phyloP scores from a whole-genome alignment of 2,329 filamentous ascomycete species.

The Pestalotiopsis sp. region DNA sequence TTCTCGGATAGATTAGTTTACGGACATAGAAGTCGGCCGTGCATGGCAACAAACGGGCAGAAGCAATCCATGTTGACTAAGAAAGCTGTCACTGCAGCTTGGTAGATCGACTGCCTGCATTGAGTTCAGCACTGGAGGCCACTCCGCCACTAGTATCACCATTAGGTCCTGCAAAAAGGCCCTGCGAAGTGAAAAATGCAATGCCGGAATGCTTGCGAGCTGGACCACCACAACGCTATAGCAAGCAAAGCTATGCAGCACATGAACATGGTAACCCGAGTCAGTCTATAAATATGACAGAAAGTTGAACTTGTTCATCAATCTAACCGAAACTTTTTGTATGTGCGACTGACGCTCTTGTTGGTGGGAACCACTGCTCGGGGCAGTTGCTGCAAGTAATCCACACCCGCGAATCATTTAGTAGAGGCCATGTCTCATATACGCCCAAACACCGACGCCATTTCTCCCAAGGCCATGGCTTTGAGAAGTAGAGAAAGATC shows the following conservation, averaged over 20 bases:
- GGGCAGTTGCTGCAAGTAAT: conserved; percentile 26
- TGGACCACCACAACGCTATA: background rate
- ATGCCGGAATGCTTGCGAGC: background rate
- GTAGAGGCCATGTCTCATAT: conserved; percentile 23
- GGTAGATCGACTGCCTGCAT: background rate
- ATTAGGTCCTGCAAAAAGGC: background rate
- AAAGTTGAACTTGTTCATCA: background rate
- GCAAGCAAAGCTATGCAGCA: background rate
- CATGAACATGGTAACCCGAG: conserved; percentile 10
- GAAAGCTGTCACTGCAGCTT: background rate
- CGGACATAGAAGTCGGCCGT: background rate
- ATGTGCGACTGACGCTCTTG: background rate
- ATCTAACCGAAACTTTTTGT: background rate
- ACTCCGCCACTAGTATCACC: background rate
- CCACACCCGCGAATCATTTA: conserved; percentile 26
- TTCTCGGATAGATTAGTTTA: conserved; percentile 12
- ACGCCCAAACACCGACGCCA: conserved; percentile 26
- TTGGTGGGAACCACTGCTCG: conserved; percentile 16
- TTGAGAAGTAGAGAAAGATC: conserved; percentile 30
- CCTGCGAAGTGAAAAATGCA: background rate
- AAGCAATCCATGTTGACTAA: background rate
- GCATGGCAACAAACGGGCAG: conserved; percentile 1
- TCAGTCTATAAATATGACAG: background rate
- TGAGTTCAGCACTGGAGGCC: background rate
- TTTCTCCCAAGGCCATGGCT: conserved; percentile 22